Percentiles rank a stretch among this genome's conserved stretches.
Evolutionary conservation across 2,329 filamentous ascomycete genomes (phyloP).

Genomic region (Xylariaceae sp.): DNA sequence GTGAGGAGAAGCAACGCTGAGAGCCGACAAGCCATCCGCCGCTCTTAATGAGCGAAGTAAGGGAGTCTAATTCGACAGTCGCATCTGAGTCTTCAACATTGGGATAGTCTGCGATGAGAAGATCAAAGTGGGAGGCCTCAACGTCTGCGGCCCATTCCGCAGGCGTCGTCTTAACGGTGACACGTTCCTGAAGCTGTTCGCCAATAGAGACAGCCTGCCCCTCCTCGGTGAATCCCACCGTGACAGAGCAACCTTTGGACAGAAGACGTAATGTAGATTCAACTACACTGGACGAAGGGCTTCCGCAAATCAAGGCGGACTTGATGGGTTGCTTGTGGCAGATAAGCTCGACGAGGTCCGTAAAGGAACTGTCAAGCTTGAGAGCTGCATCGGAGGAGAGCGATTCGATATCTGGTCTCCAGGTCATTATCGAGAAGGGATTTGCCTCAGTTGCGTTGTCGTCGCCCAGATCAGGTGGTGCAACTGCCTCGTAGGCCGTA

Average conservation of each 20-base stretch:
- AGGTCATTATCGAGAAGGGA: constrained; percentile 20
- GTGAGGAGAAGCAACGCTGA: constrained; percentile 6
- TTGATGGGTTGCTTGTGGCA: constrained; percentile 14
- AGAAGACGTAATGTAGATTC: constrained; percentile 1
- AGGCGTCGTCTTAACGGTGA: constrained; percentile 2
- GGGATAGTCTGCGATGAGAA: constrained; percentile 13
- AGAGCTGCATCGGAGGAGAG: background rate
- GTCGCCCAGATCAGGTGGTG: constrained; percentile 13
- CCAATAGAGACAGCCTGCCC: constrained; percentile 1
- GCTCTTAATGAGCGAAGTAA: constrained; percentile 7
- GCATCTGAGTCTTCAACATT: background rate
- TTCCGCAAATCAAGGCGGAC: constrained; percentile 11
- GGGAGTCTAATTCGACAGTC: background rate
- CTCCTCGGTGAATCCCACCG: constrained; percentile 7
- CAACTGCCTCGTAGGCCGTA: constrained; percentile 26
- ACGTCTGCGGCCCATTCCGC: constrained; percentile 8
- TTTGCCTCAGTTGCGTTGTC: background rate
- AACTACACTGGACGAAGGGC: background rate
- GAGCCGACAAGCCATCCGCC: constrained; percentile 22
- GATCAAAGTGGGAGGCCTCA: constrained; percentile 9
- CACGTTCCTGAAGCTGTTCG: constrained; percentile 9
- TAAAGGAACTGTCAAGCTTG: background rate
- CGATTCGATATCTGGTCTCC: constrained; percentile 13
- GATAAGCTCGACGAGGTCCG: constrained; percentile 13
- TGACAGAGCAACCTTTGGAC: constrained; percentile 10